phyloP scores from a whole-genome alignment of 2,329 filamentous ascomycete genomes.

The Rosellinia necatrix region DNA sequence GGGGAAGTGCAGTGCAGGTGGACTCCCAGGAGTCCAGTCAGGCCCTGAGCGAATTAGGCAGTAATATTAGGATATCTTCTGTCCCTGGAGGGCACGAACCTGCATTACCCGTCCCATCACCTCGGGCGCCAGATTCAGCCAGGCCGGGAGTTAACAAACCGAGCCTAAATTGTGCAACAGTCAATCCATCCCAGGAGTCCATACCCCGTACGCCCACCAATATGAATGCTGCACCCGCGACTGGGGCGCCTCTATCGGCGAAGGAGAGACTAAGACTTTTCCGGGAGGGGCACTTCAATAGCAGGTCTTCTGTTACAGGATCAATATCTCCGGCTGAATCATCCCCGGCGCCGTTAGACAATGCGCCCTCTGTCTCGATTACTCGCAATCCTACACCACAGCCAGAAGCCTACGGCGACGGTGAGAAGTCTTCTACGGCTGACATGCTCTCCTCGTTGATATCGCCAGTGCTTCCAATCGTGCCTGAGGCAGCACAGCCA shows the following conservation, averaged over 20 bases:
- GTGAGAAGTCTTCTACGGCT: not conserved
- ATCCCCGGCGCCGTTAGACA: slow-evolving; percentile 8
- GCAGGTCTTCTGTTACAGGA: not conserved
- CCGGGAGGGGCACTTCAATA: slow-evolving; percentile 31
- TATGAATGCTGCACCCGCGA: slow-evolving; percentile 31
- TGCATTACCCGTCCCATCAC: not conserved
- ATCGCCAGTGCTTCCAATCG: slow-evolving; percentile 22
- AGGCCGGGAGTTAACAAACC: not conserved
- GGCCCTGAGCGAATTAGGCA: slow-evolving; percentile 35
- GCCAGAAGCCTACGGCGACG: slow-evolving; percentile 1
- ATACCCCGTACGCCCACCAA: slow-evolving; percentile 12
- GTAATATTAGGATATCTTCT: slow-evolving; percentile 35
- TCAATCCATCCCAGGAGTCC: slow-evolving; percentile 2
- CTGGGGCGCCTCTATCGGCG: slow-evolving; percentile 27
- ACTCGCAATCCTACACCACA: slow-evolving; percentile 12
- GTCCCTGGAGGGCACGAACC: slow-evolving; percentile 17
- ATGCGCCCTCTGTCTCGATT: not conserved
- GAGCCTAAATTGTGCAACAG: not conserved
- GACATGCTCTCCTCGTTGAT: not conserved
- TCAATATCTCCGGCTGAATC: slow-evolving; percentile 9
- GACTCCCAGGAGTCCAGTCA: slow-evolving; percentile 33
- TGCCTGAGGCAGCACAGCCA: slow-evolving; percentile 16
- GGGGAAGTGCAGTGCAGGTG: slow-evolving; percentile 7
- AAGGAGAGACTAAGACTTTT: slow-evolving; percentile 34
- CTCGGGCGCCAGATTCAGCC: not conserved